Base-by-base conservation (phyloP, 1,284 basidiomycete genomes). In the Ustilago shanxiensis region DNA sequence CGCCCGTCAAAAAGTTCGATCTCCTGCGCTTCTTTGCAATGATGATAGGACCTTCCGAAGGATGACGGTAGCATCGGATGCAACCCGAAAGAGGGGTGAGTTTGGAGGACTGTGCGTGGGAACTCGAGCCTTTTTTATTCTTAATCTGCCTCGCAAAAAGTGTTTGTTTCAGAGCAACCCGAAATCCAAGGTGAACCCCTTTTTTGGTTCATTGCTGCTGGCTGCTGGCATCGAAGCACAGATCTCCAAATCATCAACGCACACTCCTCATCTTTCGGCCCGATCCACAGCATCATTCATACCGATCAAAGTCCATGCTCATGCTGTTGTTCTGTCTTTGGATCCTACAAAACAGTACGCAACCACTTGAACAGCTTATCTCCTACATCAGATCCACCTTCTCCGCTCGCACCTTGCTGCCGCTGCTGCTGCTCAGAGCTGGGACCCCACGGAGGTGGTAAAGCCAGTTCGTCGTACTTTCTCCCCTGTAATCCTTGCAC, bases 381-480 rank as follows among this genome's bases (percentile, higher is more conserved):
- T 18, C 49, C 20, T 2, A 65, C 28, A 24, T 47, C 50, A 20
- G 41, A 39, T 7, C n/a, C 9, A 7, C 7, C 18, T 31, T 49
- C 26, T 14, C 7, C 7, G 5, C n/a, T 20, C n/a, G 7, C n/a
- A 31, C 22, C n/a, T n/a, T 45, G 3, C 44, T 10, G 24, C n/a
- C n/a, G n/a, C n/a, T n/a, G n/a, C n/a, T 28, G 20, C 18, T 16
- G n/a, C 24, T n/a, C 37, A 18, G 66, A 60, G 24, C 47, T 41
- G 2, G 67, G 67, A 14, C 59, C 60, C 74, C 78, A 79, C 11
- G 74, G 72, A 9, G 75, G 75, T 13, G 75, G 58, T 2, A 66
- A 29, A 7, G 77, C 80, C 41, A 80, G 29, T 10, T 79, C 66
- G 35, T 82, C 75, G 44, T 82, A 82, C 31, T 63, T 60, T 41